phyloP scores from a whole-genome alignment of 805 yeast species.

The Kodamaea neixiangensis region DNA sequence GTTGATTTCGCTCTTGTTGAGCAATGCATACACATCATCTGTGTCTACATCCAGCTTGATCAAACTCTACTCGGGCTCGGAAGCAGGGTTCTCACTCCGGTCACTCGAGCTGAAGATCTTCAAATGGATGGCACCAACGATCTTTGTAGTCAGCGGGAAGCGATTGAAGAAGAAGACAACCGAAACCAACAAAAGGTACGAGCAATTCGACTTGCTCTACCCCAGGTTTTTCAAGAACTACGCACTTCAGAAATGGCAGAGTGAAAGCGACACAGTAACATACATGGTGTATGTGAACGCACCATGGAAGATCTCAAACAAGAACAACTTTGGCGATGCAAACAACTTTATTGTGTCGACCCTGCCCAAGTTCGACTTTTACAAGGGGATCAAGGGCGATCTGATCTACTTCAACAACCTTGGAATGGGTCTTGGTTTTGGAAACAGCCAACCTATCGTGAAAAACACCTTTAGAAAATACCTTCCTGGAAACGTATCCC shows the following conservation, averaged over 20 bases:
- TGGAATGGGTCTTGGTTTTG: conserved; percentile 86
- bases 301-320: conserved; percentile 80
- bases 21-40: conserved; percentile 24
- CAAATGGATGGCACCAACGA: conserved; percentile 89
- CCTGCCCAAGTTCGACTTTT: conserved; percentile 64
- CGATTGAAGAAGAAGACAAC: conserved; percentile 40
- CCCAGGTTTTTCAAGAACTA: conserved; percentile 33
- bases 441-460: conserved; percentile 62
- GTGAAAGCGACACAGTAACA: conserved; percentile 45
- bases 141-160: conserved; percentile 69
- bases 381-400: conserved; percentile 26
- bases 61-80: conserved; percentile 70
- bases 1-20: conserved; percentile 36
- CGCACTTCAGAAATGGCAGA: conserved; percentile 31
- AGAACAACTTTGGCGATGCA: conserved; percentile 68
- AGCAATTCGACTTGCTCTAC: conserved; percentile 51
- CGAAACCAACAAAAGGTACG: conserved; percentile 47
- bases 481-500: conserved; percentile 73
- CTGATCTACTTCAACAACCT: conserved; percentile 66
- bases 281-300: conserved; percentile 66
- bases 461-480: conserved; percentile 48
- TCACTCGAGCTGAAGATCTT: conserved; percentile 80
- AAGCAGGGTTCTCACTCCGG: conserved; percentile 83
- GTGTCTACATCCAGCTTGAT: conserved; percentile 50
- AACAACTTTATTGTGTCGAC: conserved; percentile 63